Evolutionary conservation across 2,329 filamentous ascomycete genomes (phyloP).

Genomic region (Gnomoniopsis sp.): DNA sequence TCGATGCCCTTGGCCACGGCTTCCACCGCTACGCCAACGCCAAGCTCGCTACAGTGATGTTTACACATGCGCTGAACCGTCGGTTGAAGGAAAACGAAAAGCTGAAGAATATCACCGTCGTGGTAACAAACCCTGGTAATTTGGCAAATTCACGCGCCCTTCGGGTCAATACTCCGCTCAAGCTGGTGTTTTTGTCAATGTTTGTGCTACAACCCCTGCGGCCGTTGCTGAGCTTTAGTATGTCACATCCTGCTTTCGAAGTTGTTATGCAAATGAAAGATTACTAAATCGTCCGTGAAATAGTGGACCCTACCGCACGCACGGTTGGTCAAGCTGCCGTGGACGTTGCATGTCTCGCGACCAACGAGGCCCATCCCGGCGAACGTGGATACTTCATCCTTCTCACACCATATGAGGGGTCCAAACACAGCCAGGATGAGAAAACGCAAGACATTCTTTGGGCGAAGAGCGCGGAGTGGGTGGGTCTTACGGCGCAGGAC

Average conservation of each 20-base stretch:
- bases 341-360: slow-evolving; percentile 6
- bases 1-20: slow-evolving; percentile 34
- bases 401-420: slow-evolving; percentile 27
- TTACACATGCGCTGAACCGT: slow-evolving; percentile 37
- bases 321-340: slow-evolving; percentile 26
- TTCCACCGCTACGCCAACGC: slow-evolving; percentile 41
- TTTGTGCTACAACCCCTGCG: slow-evolving; percentile 20
- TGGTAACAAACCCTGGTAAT: slow-evolving; percentile 28
- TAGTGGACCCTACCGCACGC: slow-evolving; percentile 29
- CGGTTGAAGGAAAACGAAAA: slow-evolving; percentile 25
- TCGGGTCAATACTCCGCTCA: slow-evolving; percentile 28
- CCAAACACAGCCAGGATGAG: slow-evolving; percentile 28
- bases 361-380: slow-evolving; percentile 23
- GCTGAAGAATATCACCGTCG: slow-evolving; percentile 26
- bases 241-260: background rate
- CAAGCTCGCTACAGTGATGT: slow-evolving; percentile 37
- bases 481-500: background rate
- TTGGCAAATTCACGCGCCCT: slow-evolving; percentile 35
- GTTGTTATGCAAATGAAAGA: no score
- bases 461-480: slow-evolving; percentile 32
- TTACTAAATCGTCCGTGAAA: background rate
- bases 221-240: slow-evolving; percentile 25
- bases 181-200: slow-evolving; percentile 24
- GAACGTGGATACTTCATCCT: slow-evolving; percentile 33
- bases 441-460: slow-evolving; percentile 30